Conservation (phyloP, 2,329 filamentous ascomycete genomes). For the Cladosporium velox region DNA sequence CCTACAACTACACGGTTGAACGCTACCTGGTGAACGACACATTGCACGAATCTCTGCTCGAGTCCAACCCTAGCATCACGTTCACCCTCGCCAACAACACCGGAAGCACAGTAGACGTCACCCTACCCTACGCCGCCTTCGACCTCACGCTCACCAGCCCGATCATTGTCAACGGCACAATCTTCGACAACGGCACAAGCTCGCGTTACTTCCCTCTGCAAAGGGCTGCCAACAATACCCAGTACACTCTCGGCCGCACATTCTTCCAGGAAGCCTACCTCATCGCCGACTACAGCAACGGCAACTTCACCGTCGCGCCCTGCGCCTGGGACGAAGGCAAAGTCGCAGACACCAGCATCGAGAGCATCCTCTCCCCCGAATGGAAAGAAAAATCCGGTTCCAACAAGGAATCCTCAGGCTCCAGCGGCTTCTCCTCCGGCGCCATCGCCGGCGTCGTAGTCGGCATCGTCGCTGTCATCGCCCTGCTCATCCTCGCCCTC, state of each 20-base stretch:
- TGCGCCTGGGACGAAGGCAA: conserved; percentile 36
- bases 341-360: conserved; percentile 30
- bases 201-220: conserved; percentile 40
- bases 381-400: conserved; percentile 7
- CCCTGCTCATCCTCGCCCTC: conserved; percentile 32
- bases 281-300: conserved; percentile 40
- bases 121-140: conserved; percentile 41
- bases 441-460: conserved; percentile 40
- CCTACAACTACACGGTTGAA: conserved; percentile 32
- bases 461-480: conserved; percentile 34
- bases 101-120: conserved; percentile 36
- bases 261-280: conserved; percentile 45
- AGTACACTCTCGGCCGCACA: conserved; percentile 41
- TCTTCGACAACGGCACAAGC: conserved; percentile 30
- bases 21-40: conserved; percentile 41
- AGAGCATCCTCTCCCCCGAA: conserved; percentile 34
- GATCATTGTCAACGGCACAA: conserved; percentile 29
- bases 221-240: conserved; percentile 36
- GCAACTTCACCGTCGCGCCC: conserved; percentile 41
- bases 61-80: conserved; percentile 36
- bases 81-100: conserved; percentile 36
- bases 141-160: conserved; percentile 37
- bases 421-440: conserved; percentile 30
- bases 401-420: conserved; percentile 16
- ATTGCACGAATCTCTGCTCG: conserved; percentile 31